phyloP scores from a whole-genome alignment of 1,139 yeast genomes.

The Citeromyces hawaiiensis region DNA sequence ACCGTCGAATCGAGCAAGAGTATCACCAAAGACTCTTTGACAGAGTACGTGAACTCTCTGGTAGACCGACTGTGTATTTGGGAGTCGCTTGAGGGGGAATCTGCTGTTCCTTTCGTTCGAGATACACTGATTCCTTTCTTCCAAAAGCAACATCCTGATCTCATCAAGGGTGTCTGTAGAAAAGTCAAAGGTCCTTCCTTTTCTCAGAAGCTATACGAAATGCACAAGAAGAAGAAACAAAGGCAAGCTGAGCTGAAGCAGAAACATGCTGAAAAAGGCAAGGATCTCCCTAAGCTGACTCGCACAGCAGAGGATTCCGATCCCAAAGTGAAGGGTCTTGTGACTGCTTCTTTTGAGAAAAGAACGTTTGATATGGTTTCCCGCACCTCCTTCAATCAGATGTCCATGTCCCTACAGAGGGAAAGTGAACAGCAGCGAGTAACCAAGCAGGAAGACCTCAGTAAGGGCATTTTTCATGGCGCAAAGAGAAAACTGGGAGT shows the following conservation, averaged over 20 bases:
- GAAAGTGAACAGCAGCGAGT: neutral
- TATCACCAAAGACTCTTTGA: neutral
- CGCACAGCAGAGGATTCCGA: slow-evolving; percentile 9
- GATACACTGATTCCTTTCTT: slow-evolving; percentile 15
- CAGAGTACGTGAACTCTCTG: slow-evolving; percentile 8
- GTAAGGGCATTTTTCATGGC: neutral
- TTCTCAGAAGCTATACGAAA: slow-evolving; percentile 2
- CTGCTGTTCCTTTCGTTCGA: slow-evolving; percentile 13
- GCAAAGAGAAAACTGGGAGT: neutral
- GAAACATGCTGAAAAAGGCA: neutral
- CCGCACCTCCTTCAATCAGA: slow-evolving; percentile 8
- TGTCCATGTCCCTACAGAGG: neutral
- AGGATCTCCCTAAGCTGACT: slow-evolving; percentile 8
- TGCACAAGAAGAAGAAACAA: neutral
- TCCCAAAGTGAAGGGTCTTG: slow-evolving; percentile 9
- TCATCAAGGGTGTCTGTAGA: slow-evolving; percentile 12
- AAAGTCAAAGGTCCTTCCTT: slow-evolving; percentile 15
- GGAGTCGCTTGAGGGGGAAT: slow-evolving; percentile 16
- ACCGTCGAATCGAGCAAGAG: neutral
- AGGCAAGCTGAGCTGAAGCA: neutral
- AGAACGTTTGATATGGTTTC: slow-evolving; percentile 17
- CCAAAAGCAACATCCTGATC: slow-evolving; percentile 10
- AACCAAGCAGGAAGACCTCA: neutral
- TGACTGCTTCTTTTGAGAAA: slow-evolving; percentile 5
- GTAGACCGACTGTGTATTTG: slow-evolving; percentile 16